These are phyloP conservation scores for Lasiodiplodia sp. DNA, from an alignment of 2,329 filamentous ascomycete species.

Conservation along the genomic window DNA sequence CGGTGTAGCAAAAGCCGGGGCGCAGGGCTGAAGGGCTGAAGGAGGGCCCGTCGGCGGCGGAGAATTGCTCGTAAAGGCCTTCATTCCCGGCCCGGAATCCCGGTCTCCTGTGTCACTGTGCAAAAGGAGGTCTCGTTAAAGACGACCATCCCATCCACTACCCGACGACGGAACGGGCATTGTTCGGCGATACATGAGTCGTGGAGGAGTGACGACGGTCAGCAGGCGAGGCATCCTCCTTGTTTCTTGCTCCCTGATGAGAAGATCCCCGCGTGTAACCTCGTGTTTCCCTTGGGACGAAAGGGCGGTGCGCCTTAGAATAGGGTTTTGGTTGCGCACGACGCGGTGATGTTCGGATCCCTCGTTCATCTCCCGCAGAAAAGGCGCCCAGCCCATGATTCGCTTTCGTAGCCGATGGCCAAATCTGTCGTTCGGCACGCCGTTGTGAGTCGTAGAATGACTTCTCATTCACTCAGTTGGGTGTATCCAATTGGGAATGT, in stretches of 20 bases:
- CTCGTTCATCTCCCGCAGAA: conserved; percentile 10
- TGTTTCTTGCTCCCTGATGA: background rate
- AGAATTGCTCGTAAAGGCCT: no score
- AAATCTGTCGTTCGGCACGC: background rate
- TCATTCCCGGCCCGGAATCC: background rate
- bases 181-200: conserved; percentile 1
- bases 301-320: conserved; percentile 5
- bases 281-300: background rate
- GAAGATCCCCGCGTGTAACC: background rate
- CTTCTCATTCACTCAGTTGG: background rate
- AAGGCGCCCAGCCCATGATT: background rate
- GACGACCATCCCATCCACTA: background rate
- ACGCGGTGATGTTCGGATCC: background rate
- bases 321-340: background rate
- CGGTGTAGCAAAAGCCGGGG: background rate
- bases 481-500: background rate
- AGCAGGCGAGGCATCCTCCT: background rate
- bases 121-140: background rate
- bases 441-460: background rate
- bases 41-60: background rate
- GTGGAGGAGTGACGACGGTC: background rate
- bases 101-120: background rate
- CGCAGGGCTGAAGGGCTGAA: background rate
- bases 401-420: background rate
- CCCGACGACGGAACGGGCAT: background rate